Conservation (phyloP, 148 eudicot genomes). For the Tetragonia tetragonoides region DNA sequence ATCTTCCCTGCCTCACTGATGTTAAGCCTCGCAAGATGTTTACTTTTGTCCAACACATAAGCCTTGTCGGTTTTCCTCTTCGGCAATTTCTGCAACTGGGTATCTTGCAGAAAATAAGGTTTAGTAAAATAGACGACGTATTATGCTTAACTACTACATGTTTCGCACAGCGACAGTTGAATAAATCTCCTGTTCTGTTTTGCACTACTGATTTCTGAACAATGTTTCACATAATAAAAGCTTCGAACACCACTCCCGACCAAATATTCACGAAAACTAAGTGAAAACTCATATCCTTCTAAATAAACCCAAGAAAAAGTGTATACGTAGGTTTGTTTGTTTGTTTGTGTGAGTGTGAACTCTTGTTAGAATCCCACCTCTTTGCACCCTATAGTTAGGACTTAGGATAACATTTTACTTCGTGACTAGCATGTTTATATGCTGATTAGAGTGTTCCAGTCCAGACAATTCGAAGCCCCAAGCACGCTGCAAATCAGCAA, state of each 20-base stretch:
- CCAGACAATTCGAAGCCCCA: background rate
- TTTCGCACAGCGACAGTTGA: background rate
- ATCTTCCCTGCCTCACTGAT: slow-evolving; percentile 80
- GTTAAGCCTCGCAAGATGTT: slow-evolving; percentile 95
- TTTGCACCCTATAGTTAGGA: background rate
- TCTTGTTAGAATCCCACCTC: background rate
- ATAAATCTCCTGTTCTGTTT: background rate
- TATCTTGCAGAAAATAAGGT: slow-evolving; percentile 59
- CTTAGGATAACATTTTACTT: background rate
- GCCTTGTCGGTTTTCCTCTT: slow-evolving; percentile 96
- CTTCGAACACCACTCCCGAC: background rate
- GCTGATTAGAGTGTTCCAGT: background rate
- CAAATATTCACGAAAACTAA: too few relatives aligned
- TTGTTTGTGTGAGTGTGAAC: too few relatives aligned
- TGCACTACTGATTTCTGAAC: too few relatives aligned
- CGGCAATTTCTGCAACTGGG: slow-evolving; percentile 99
- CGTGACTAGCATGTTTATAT: background rate
- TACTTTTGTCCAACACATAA: slow-evolving; percentile 80
- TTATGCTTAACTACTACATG: background rate
- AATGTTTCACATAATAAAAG: background rate
- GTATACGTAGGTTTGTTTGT: too few relatives aligned
- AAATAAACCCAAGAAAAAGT: too few relatives aligned
- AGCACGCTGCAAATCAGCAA: background rate
- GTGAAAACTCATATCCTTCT: too few relatives aligned
- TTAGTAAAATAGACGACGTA: slow-evolving; percentile 37